Conservation (phyloP, 208 protist genomes). For the Blechomonas ayalai region DNA sequence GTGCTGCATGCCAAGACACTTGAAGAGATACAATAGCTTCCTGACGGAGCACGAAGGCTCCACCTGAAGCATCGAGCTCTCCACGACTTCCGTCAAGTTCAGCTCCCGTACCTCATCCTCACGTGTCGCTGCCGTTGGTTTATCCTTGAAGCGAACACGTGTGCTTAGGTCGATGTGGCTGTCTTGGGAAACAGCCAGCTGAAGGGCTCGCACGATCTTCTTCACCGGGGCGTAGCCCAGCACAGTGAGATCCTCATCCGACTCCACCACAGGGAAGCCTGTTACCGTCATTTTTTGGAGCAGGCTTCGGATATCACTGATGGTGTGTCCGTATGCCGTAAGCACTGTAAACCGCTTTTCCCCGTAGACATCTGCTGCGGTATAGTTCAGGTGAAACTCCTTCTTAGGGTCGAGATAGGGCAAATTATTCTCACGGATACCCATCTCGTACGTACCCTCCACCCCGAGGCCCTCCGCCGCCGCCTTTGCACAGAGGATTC, state of each 20-base stretch:
- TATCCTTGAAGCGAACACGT: slow-evolving; percentile 28
- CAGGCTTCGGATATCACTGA: slow-evolving; percentile 53
- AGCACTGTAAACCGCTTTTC: slow-evolving; percentile 49
- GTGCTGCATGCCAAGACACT: slow-evolving; percentile 61
- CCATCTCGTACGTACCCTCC: slow-evolving; percentile 70
- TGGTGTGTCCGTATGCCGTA: slow-evolving; percentile 45
- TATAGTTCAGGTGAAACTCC: slow-evolving; percentile 52
- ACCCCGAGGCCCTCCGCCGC: slow-evolving; percentile 65
- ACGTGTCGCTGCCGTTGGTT: slow-evolving; percentile 12
- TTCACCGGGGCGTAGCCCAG: slow-evolving; percentile 61
- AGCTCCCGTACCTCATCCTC: slow-evolving; percentile 30
- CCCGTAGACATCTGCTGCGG: slow-evolving; percentile 47
- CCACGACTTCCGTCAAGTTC: slow-evolving; percentile 41
- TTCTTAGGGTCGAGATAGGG: slow-evolving; percentile 80
- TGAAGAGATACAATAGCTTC: slow-evolving; percentile 66
- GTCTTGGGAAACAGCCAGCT: slow-evolving; percentile 33
- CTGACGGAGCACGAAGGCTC: slow-evolving; percentile 62
- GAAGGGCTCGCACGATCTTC: slow-evolving; percentile 51
- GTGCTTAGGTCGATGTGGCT: slow-evolving; percentile 37
- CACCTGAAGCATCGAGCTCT: slow-evolving; percentile 57
- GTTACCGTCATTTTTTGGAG: slow-evolving; percentile 48
- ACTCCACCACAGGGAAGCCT: slow-evolving; percentile 71
- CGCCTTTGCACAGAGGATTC: slow-evolving; percentile 59
- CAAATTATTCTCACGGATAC: slow-evolving; percentile 65
- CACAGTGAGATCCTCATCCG: slow-evolving; percentile 38